Evolutionary conservation across 225 moss, liverwort and hornwort genomes (phyloP).

Genomic region (Rhytidiadelphus loreus): DNA sequence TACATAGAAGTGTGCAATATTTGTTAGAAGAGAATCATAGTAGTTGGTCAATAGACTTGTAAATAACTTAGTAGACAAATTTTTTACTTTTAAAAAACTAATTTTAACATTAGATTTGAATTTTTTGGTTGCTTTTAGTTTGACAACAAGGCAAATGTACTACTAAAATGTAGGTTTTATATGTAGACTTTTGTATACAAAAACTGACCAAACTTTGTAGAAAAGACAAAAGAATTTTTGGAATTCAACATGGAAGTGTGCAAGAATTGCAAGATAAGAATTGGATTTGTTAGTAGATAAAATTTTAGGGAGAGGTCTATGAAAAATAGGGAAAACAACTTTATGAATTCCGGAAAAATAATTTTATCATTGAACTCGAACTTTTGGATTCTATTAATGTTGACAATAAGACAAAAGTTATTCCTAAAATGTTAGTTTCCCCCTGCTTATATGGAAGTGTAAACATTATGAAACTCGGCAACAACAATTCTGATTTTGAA

Average conservation of each 20-base stretch:
- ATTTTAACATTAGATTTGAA: background rate
- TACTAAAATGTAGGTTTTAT: background rate
- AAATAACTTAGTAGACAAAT: background rate
- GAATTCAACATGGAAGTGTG: background rate
- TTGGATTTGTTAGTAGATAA: background rate
- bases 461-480: fast-evolving
- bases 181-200: fast-evolving
- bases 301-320: fast-evolving
- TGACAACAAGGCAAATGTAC: background rate
- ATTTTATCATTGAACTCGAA: background rate
- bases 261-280: background rate
- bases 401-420: background rate
- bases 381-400: background rate
- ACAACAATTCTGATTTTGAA: fast-evolving
- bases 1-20: background rate
- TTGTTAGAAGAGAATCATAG: background rate
- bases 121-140: background rate
- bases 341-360: fast-evolving
- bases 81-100: background rate
- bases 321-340: background rate
- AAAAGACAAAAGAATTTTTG: fast-evolving
- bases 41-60: fast-evolving
- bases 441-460: background rate
- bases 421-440: fast-evolving
- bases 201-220: background rate